A percentile compares a stretch with the other conserved stretches of the same genome.
phyloP scores from a whole-genome alignment of 2,329 filamentous ascomycete genomes.

The Aschersonia sp. region DNA sequence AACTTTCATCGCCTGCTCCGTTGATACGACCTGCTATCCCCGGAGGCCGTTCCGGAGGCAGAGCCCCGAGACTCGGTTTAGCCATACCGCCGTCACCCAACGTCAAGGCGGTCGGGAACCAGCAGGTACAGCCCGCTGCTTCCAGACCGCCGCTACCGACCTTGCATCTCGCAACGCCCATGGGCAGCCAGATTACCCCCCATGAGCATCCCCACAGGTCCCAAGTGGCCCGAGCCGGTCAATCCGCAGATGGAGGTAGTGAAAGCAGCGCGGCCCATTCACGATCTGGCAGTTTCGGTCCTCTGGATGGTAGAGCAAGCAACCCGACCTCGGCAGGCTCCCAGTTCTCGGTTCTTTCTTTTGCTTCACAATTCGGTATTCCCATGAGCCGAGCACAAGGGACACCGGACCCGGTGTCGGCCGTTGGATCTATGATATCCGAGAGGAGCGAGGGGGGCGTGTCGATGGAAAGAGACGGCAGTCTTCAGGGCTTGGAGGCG shows the following conservation, averaged over 20 bases:
- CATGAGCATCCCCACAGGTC: slow-evolving; percentile 46
- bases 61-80: slow-evolving; percentile 67
- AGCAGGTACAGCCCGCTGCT: slow-evolving; percentile 16
- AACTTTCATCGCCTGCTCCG: slow-evolving; percentile 64
- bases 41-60: slow-evolving; percentile 47
- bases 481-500: slow-evolving; percentile 59
- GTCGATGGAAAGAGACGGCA: slow-evolving; percentile 71
- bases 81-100: slow-evolving; percentile 82
- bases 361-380: slow-evolving; percentile 59
- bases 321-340: slow-evolving; percentile 80
- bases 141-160: slow-evolving; percentile 51
- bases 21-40: slow-evolving; percentile 73
- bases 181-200: slow-evolving; percentile 62
- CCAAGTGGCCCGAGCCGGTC: slow-evolving; percentile 39
- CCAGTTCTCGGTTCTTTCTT: slow-evolving; percentile 69
- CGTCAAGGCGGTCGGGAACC: slow-evolving; percentile 56
- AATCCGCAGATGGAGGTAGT: slow-evolving; percentile 61
- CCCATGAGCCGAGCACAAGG: slow-evolving; percentile 48
- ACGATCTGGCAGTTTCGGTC: slow-evolving; percentile 70
- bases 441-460: slow-evolving; percentile 62
- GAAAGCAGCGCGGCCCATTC: slow-evolving; percentile 69
- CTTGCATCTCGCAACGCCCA: slow-evolving; percentile 74
- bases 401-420: slow-evolving; percentile 74
- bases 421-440: slow-evolving; percentile 73
- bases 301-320: slow-evolving; percentile 59